Base-by-base conservation (phyloP, 1,284 basidiomycete species). In the Fistulina hepatica region DNA sequence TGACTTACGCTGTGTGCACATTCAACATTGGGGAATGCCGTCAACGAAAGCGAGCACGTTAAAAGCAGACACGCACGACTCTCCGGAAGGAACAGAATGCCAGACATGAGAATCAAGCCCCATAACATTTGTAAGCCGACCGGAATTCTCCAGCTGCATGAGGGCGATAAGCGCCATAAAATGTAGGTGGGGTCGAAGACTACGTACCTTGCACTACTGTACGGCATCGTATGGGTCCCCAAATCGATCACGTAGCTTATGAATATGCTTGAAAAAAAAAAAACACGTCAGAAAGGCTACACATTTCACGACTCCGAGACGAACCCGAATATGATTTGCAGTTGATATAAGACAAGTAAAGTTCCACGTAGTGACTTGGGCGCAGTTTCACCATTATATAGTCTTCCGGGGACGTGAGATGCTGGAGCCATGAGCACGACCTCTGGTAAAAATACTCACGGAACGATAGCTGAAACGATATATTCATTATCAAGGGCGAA, bases 321-420 rank as follows among this genome's bases (percentile, higher is more conserved):
- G 30, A 50, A 76, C 77, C 78, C 77, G 13, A 68, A 58, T 48
- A 81, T 79, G 45, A 84, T 82, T 51, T 82, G 80, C 8, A 85
- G 61, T 52, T 85, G 82, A 49, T 86, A 85, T 12, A 86, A 56
- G 2, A 83, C 81, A 13, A 86, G 61, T 17, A 86, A 63, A 8
- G 76, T 72, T 8, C 83, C 83, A 52, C 82, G 73, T 43, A 85
- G 65, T 5, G 74, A 70, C 53, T 83, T 83, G 0, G 83, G 83
- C 0, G 82, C 73, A 0, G 81, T 81, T 56, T 88, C 83, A 26
- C 82, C 82, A 46, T 81, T 85, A 55, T 84, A 86, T 5, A 86
- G 48, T 13, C 62, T 65, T 24, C 8, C 21, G 15, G 21, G 26
- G 15, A 24, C 30, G 10, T 19, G 39, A n/a, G n/a, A 32, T 40